phyloP scores from a whole-genome alignment of 805 yeast species.

The Wickerhamiella occidentalis region DNA sequence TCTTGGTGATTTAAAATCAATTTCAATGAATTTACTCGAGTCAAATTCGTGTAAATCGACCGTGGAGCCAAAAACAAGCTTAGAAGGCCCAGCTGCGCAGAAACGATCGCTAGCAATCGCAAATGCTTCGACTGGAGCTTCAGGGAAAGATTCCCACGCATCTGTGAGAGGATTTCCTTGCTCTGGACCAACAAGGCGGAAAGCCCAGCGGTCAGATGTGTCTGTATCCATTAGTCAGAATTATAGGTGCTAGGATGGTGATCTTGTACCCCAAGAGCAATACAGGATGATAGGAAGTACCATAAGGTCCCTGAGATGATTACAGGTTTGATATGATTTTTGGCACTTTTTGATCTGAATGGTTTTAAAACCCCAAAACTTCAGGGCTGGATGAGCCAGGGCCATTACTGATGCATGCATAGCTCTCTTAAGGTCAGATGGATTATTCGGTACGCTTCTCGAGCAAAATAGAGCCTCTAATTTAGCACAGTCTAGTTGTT shows the following conservation, averaged over 20 bases:
- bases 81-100: slow-evolving; percentile 16
- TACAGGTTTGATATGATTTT: too few relatives aligned
- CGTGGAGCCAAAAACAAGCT: slow-evolving; percentile 14
- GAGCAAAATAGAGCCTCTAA: too few relatives aligned
- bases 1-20: neutral
- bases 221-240: slow-evolving; percentile 12
- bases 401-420: too few relatives aligned
- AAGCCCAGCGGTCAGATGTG: slow-evolving; percentile 21
- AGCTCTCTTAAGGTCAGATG: too few relatives aligned
- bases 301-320: too few relatives aligned
- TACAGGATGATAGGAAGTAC: neutral
- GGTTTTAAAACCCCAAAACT: too few relatives aligned
- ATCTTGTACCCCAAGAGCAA: neutral
- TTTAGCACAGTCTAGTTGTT: too few relatives aligned
- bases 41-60: slow-evolving; percentile 4
- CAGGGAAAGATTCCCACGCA: slow-evolving; percentile 10
- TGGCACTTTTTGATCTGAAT: too few relatives aligned
- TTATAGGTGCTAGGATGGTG: neutral
- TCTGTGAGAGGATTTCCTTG: slow-evolving; percentile 15
- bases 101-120: slow-evolving; percentile 6
- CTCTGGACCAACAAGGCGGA: slow-evolving; percentile 18
- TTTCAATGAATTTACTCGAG: neutral
- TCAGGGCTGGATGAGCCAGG: too few relatives aligned
- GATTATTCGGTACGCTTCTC: too few relatives aligned
- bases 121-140: slow-evolving; percentile 7